phyloP scores from a whole-genome alignment of 257 asterid species.

The Solanum bukasovii region DNA sequence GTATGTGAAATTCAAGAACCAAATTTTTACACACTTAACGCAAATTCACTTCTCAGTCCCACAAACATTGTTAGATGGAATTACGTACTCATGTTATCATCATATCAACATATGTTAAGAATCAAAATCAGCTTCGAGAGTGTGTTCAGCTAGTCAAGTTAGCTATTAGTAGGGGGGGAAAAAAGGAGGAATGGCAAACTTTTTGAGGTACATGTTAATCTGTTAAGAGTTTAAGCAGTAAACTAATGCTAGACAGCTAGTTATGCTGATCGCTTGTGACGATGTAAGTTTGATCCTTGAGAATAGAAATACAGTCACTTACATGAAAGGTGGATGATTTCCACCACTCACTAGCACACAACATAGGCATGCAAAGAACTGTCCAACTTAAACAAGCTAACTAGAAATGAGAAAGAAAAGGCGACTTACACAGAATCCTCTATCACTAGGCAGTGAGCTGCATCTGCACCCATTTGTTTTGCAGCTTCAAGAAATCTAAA shows the following conservation, averaged over 20 bases:
- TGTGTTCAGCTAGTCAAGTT: neutral
- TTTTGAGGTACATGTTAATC: neutral
- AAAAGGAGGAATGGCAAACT: neutral
- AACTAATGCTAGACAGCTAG: neutral
- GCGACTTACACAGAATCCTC: slow-evolving; percentile 77
- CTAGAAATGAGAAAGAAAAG: neutral
- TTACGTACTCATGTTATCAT: neutral
- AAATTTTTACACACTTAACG: neutral
- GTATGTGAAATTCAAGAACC: neutral
- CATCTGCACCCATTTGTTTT: slow-evolving; percentile 54
- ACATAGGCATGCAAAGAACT: neutral
- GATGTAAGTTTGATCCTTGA: neutral
- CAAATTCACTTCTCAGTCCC: neutral
- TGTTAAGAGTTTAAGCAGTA: neutral
- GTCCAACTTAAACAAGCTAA: neutral
- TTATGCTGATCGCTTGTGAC: neutral
- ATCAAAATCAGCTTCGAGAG: neutral
- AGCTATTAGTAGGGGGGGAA: neutral
- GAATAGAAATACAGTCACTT: neutral
- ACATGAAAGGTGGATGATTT: neutral
- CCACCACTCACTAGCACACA: neutral
- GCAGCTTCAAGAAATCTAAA: slow-evolving; percentile 91
- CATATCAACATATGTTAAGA: neutral
- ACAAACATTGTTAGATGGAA: neutral
- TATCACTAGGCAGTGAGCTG: slow-evolving; percentile 65